Percentiles rank a stretch among this genome's conserved stretches.
These are phyloP conservation scores for Sergeia podlipaevii DNA, from an alignment of 208 protist genomes.

Conservation along the genomic window DNA sequence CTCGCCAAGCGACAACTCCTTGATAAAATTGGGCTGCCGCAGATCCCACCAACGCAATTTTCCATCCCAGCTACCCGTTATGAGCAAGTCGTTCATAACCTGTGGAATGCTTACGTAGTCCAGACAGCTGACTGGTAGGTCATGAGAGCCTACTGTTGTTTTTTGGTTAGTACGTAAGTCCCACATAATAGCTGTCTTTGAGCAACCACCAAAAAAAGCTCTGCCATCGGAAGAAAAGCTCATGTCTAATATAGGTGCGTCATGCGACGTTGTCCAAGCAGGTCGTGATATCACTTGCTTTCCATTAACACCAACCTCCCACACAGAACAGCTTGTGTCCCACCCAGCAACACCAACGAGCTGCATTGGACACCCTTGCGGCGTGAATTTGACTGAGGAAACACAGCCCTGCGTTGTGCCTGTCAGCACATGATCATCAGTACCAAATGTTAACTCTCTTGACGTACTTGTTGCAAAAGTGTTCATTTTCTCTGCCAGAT, in stretches of 20 bases:
- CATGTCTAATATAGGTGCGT: constrained; percentile 57
- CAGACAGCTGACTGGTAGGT: constrained; percentile 79
- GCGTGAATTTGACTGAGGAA: constrained; percentile 61
- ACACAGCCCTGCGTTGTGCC: constrained; percentile 61
- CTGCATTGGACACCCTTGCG: constrained; percentile 46
- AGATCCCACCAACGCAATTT: constrained; percentile 86
- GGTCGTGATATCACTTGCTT: constrained; percentile 41
- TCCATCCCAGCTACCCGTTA: constrained; percentile 85
- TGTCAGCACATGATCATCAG: constrained; percentile 35
- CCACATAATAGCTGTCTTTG: constrained; percentile 76
- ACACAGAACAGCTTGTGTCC: constrained; percentile 75
- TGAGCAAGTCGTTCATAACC: constrained; percentile 42
- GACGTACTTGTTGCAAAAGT: constrained; percentile 8
- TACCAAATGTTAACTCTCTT: constrained; percentile 2
- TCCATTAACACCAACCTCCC: constrained; percentile 41
- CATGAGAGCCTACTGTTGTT: constrained; percentile 68
- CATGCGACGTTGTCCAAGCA: constrained; percentile 31
- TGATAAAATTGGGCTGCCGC: constrained; percentile 46
- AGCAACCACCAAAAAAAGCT: constrained; percentile 76
- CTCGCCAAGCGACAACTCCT: constrained; percentile 65
- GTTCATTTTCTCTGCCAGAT: no score
- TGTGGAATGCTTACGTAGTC: constrained; percentile 39
- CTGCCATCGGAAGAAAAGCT: constrained; percentile 66
- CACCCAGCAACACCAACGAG: constrained; percentile 67
- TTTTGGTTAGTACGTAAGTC: constrained; percentile 63